Base-by-base conservation (phyloP, 129 eudicot species). In the Rutidosis leptorrhynchoides region DNA sequence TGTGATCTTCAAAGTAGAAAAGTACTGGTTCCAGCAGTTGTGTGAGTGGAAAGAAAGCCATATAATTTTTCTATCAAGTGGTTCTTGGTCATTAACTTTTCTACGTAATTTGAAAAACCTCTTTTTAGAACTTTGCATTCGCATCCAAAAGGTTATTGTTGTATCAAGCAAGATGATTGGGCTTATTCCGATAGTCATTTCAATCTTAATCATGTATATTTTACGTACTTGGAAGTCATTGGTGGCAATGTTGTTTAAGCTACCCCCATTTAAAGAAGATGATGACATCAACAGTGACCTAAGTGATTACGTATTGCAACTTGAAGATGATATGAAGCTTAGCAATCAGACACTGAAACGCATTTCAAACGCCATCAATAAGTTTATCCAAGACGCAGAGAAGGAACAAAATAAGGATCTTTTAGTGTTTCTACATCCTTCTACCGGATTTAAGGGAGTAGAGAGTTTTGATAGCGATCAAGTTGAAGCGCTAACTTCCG, bases 1-100 rank as follows among this genome's bases (percentile, higher is more conserved):
- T 15, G 5, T 21, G 16, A 62, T 30, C 9, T 53, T 67, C 32
- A 67, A 29, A 21, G 62, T 67, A 32, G 72, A 67, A 22, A 67
- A 67, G 16, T 67, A 67, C 15, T 67, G 72, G 72, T 29, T 45
- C 16, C 30, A 52, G 32, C 30, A 30, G 51, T 32, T 67, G 51
- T 21, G 0, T 6, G 51, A 22, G 32, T 52, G 72, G 72, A 67
- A 67, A 67, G 62, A 67, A 32, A 12, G 16, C 20, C 33, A 6
- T 22, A 12, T 30, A 51, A n/a, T 8, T 29, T 67, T 32, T 30
- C 15, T 67, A 40, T 30, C 62, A 0, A 14, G 16, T 21, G 22
- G 16, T 1, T 12, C 10, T 21, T 51, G 10, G 30, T 30, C 72
- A 52, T 20, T 26, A 52, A 46, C 48, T 32, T 5, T 19, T 29